Evolutionary conservation across 108 stramenopile genomes (phyloP), one percentile per base, ranked within the genome.

Genomic region (Cylindrotheca closterium): DNA sequence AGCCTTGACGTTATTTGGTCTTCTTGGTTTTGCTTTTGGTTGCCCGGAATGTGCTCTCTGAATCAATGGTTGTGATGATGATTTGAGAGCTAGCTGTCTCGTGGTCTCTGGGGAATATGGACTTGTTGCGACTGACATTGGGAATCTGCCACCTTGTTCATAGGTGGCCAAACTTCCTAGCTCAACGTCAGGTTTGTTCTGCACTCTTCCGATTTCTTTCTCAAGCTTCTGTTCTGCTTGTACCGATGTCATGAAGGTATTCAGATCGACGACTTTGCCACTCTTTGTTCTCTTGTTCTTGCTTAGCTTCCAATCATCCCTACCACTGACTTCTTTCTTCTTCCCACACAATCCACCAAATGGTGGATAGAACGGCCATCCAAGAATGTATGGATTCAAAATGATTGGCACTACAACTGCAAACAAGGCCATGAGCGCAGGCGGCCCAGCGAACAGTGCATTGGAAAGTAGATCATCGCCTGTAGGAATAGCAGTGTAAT

Each of bases 321-420:
- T 61, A 29, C 33, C 22, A 19, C 65, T 52, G 0, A 34, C 51
- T 24, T 65, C 68, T 47, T 63, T 68, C 45, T 57, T 51, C 34
- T 1, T 42, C 30, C 57, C 46, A 3, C 34, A 26, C 1, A 24
- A 22, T 3, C 62, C 32, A 0, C 61, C 54, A 4, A 53, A 48
- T 26, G 64, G 62, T 30, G 68, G 69, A 26, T 68, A 51, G 58
- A 80, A 80, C 21, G 79, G 79, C 79, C 80, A 81, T 21, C 80
- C 80, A 23, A 76, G 63, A n/a, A 76, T 64, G 42, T 51, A 76
- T 2, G 80, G 80, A 58, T 81, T 81, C 24, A 81, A 31, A 56
- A 81, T 55, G 47, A 81, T 73, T 3, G 80, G 80, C 46, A 71
- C 57, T 25, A 75, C 29, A 32, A 76, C 70, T 18, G 67, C 55